Percentiles rank a stretch among this genome's conserved stretches.
phyloP scores from a whole-genome alignment of 805 yeast species.

The Cyberlindnera petersonii region DNA sequence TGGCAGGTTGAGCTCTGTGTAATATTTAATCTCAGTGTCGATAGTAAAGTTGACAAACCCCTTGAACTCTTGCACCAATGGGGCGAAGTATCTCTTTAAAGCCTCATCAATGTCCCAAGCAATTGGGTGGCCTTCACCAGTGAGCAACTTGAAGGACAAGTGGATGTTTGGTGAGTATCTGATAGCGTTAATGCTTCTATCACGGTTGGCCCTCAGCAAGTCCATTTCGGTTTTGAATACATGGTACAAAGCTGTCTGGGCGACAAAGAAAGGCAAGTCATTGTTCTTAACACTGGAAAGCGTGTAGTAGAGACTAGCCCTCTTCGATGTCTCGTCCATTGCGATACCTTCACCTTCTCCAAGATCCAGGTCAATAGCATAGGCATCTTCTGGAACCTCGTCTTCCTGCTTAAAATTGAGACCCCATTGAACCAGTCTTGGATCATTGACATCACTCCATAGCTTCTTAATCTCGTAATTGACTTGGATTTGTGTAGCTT shows the following conservation, averaged over 20 bases:
- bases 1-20: conserved; percentile 33
- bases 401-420: conserved; percentile 23
- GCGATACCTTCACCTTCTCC: conserved; percentile 42
- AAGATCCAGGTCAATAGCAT: conserved; percentile 36
- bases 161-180: conserved; percentile 59
- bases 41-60: conserved; percentile 67
- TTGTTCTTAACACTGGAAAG: conserved; percentile 46
- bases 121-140: conserved; percentile 63
- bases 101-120: conserved; percentile 71
- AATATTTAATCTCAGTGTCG: conserved; percentile 76
- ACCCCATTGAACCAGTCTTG: conserved; percentile 33
- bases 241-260: conserved; percentile 48
- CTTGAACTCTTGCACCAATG: conserved; percentile 49
- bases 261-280: conserved; percentile 58
- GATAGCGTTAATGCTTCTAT: conserved; percentile 29
- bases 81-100: conserved; percentile 45
- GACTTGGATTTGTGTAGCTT: conserved; percentile 48
- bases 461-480: conserved; percentile 36
- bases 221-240: conserved; percentile 41
- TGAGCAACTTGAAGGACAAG: conserved; percentile 68
- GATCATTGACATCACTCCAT: conserved; percentile 19
- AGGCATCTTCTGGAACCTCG: conserved; percentile 25
- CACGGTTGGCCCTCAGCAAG: conserved; percentile 22
- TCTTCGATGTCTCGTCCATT: conserved; percentile 37
- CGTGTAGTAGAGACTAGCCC: conserved; percentile 39